Base-by-base conservation (phyloP, 352 stramenopile species). In the Globisporangium splendens region DNA sequence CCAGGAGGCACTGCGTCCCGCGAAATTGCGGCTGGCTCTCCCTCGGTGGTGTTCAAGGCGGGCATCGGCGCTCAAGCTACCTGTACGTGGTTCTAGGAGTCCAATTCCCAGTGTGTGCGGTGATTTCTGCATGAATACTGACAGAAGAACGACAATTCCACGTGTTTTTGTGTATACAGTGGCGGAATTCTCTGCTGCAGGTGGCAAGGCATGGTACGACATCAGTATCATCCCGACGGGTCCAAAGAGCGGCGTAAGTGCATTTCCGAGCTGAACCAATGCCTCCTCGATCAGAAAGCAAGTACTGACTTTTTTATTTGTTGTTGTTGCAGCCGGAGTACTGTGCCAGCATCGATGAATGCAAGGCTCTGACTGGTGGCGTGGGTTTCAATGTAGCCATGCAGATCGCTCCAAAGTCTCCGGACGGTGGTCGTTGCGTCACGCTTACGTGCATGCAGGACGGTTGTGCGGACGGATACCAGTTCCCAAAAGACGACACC, bases 211-310 rank as follows among this genome's bases (percentile, higher is more conserved):
- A 15, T 91, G 83, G 78, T 82, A 59, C 49, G 83, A 91, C 53
- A 93, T 93, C 58, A 89, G 76, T 47, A 86, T 79, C 70, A 90
- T 93, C 62, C 79, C 83, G 0, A 89, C 83, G 2, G 78, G 83
- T 15, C 52, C 61, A 11, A 83, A 79, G 55, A 79, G 71, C 47
- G 83, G 75, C 7, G 77, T 88, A 82, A 35, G 77, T 84, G 47
- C 10, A 2, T 47, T 57, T 43, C 47, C 28, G 43, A 57, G n/a
- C 31, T 44, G 31, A 21, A 44, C 17, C 14, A 21, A 8, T 44
- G 10, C 20, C 4, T 33, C 0, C n/a, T 14, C 42, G 55, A 54
- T 62, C 44, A 39, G 1, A 46, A 11, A 15, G 33, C 15, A 50
- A 17, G 15, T 28, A 10, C 28, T 47, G 13, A 8, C 1, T 20